Base-by-base conservation (phyloP, 2,329 filamentous ascomycete genomes). In the Paramyrothecium sp. region DNA sequence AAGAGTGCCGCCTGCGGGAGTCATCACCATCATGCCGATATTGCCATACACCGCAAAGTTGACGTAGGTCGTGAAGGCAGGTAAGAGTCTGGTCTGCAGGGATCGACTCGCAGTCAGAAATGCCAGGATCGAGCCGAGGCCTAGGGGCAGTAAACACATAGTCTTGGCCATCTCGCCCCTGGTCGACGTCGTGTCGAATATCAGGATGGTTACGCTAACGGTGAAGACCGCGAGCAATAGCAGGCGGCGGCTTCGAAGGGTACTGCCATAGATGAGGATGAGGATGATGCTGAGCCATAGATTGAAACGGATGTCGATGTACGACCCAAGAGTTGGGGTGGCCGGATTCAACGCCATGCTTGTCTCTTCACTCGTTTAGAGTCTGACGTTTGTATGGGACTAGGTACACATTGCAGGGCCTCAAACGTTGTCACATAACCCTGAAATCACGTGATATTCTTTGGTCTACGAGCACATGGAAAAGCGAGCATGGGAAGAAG, bases 261-360 rank as follows among this genome's bases (percentile, higher is more conserved):
- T 26, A 47, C 57, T 47, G 13, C 52, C 53, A 19, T 38, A 53
- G 19, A 22, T 20, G 21, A 56, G 44, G 26, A 48, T 3, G 23
- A 59, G 54, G 21, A 59, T 56, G n/a, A 47, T 11, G 17, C 53
- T 49, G 12, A 59, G 54, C 51, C 51, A 59, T 33, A 30, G 46
- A 20, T 59, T 59, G 21, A 59, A 59, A 3, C 51, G 47, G n/a
- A 56, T 44, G 54, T 59, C 57, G 7, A 59, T 47, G 44, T 54
- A 49, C 41, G 53, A 33, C 23, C 26, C 44, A 30, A 54, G 53
- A 2, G 41, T 33, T 21, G 53, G 10, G 8, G 21, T 4, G 8
- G n/a, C 4, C 5, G 30, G 30, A 23, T 33, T 21, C 22, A 44
- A 21, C 51, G 74, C 2, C 69, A 86, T 8, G 76, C 84, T 41